These are phyloP conservation scores for Neurospora crassa DNA, from an alignment of 2,329 filamentous ascomycete genomes.

Conservation along the genomic window DNA sequence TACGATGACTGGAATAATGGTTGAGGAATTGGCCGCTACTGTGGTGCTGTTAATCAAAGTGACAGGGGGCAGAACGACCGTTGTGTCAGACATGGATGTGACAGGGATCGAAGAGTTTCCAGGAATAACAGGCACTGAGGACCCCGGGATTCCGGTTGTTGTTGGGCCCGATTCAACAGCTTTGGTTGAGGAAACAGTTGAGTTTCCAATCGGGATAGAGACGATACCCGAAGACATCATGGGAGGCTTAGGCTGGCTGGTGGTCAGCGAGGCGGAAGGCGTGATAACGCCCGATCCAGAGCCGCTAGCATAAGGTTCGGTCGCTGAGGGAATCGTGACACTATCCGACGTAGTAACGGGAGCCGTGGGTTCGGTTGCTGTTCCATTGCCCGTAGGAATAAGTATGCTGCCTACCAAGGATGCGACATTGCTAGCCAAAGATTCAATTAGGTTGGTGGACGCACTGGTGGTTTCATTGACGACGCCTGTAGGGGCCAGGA, in stretches of 20 bases:
- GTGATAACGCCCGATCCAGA: slow-evolving; percentile 3
- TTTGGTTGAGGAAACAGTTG: slow-evolving; percentile 1
- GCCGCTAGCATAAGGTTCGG: not conserved
- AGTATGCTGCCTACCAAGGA: slow-evolving; percentile 11
- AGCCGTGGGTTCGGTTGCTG: not conserved
- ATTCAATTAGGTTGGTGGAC: slow-evolving; percentile 6
- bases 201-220: not conserved
- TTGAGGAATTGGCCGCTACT: not conserved
- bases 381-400: slow-evolving; percentile 1
- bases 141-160: not conserved
- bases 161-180: not conserved
- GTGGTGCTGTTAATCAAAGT: not conserved
- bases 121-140: not conserved
- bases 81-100: not conserved
- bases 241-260: not conserved
- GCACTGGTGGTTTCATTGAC: slow-evolving; percentile 17
- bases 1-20: not conserved
- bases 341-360: not conserved
- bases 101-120: not conserved
- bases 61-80: not conserved
- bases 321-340: not conserved
- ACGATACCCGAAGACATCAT: not conserved
- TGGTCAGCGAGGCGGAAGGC: slow-evolving; percentile 8
- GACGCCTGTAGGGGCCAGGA: slow-evolving; percentile 24
- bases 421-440: slow-evolving; percentile 13